These are phyloP conservation scores for Circinella umbellata DNA, from an alignment of 371 early-diverging fungal genomes.

Conservation along the genomic window DNA sequence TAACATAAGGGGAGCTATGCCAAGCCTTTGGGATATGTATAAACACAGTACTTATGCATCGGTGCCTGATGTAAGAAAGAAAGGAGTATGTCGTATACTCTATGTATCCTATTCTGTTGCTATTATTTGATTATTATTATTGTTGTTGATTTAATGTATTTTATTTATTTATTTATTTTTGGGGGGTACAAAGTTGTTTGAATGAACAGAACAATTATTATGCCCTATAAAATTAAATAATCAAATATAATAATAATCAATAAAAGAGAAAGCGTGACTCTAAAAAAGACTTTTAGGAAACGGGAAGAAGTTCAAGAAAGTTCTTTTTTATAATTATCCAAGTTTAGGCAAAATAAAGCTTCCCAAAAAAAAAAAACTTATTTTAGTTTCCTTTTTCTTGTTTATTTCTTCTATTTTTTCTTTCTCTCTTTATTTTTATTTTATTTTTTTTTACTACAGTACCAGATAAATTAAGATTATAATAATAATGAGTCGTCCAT, in stretches of 20 bases:
- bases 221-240: constrained; percentile 6
- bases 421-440: constrained; percentile 12
- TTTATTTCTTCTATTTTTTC: constrained; percentile 3
- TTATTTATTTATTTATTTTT: not conserved
- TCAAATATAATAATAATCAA: constrained; percentile 6
- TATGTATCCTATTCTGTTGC: not conserved
- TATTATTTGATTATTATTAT: not conserved
- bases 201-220: not conserved
- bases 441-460: not conserved
- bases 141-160: not conserved
- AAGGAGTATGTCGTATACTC: not conserved
- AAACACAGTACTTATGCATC: constrained; percentile 9
- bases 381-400: not conserved
- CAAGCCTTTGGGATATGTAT: constrained; percentile 9
- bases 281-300: constrained; percentile 1
- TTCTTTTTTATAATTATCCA: constrained; percentile 21
- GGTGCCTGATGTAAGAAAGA: not conserved
- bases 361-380: not conserved
- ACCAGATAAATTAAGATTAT: not conserved
- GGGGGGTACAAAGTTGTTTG: not conserved
- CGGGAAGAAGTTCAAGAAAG: constrained; percentile 20
- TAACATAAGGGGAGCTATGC: constrained; percentile 8
- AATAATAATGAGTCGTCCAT: constrained; percentile 17
- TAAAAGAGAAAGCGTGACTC: constrained; percentile 13
- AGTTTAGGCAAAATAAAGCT: constrained; percentile 22